Base-by-base conservation (phyloP, 106 monocot genomes). In the Dendrobium chrysotoxum region DNA sequence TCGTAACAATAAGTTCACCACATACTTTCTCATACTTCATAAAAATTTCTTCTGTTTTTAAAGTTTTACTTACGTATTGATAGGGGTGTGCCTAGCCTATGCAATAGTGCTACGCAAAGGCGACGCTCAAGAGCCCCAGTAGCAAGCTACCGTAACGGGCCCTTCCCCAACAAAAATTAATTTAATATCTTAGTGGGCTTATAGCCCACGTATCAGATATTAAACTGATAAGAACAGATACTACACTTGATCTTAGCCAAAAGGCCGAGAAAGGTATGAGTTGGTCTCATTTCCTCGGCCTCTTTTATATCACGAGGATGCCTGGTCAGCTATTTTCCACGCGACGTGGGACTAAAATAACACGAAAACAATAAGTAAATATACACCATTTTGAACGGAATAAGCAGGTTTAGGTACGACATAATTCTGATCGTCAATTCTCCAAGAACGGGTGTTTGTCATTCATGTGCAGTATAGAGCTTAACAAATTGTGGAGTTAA, bases 181-280 rank as follows among this genome's bases (percentile, higher is more conserved):
- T n/a, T n/a, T n/a, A n/a, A n/a, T n/a, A n/a, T n/a, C n/a, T n/a
- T n/a, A n/a, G n/a, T n/a, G n/a, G n/a, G n/a, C n/a, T n/a, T n/a
- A n/a, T n/a, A n/a, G n/a, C n/a, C n/a, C n/a, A 72, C 66, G 66
- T 72, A 72, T 72, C 71, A 72, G 71, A 72, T 72, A 72, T 72
- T 72, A 72, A 72, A 72, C 71, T 72, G 71, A 72, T 72, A 72
- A 72, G 71, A 93, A 93, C 91, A 90, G 90, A 93, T 93, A 93
- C 91, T 93, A 91, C 89, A 93, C 88, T 93, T 91, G 93, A 93
- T 91, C 89, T 91, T 91, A 91, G 89, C 88, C 91, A 91, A 88
- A 94, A 94, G 94, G 94, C 86, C 91, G 94, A 94, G 89, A 91
- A 94, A 91, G 90, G 90, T 94, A 88, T 88, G 42, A 10, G 0